Percentiles rank a stretch among this genome's conserved stretches.
Conservation (phyloP, 2,329 filamentous ascomycete genomes). For the Chaetomiaceae sp. region DNA sequence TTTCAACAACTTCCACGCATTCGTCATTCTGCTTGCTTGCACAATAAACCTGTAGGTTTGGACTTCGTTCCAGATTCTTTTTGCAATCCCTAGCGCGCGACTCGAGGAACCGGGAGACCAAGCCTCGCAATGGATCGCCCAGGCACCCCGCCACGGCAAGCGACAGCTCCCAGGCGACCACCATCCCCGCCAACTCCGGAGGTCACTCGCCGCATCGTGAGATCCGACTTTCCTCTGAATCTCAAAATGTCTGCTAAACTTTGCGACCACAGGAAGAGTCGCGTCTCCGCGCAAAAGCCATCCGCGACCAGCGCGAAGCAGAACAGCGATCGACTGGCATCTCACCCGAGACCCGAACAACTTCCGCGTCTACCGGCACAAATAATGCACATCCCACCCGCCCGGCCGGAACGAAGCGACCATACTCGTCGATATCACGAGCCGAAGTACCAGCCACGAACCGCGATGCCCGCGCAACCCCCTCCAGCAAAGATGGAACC, state of each 20-base stretch:
- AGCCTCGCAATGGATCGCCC: slow-evolving; percentile 42
- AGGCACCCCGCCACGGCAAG: slow-evolving; percentile 40
- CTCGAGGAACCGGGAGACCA: neutral
- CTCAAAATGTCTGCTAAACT: neutral
- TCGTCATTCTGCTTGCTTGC: neutral
- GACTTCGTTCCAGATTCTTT: neutral
- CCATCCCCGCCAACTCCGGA: slow-evolving; percentile 51
- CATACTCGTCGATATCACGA: slow-evolving; percentile 59
- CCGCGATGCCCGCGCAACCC: slow-evolving; percentile 60
- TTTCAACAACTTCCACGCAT: neutral
- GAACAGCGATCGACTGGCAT: slow-evolving; percentile 47
- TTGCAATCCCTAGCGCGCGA: neutral
- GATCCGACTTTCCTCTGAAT: slow-evolving; percentile 21
- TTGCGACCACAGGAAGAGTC: slow-evolving; percentile 66
- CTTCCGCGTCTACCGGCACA: slow-evolving; percentile 69
- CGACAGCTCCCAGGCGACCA: slow-evolving; percentile 27
- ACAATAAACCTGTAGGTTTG: neutral
- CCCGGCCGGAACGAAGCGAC: slow-evolving; percentile 62
- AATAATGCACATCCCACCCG: slow-evolving; percentile 55
- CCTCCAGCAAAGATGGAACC: slow-evolving; percentile 34
- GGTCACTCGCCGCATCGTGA: slow-evolving; percentile 51
- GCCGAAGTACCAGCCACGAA: slow-evolving; percentile 51
- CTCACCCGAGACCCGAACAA: slow-evolving; percentile 43
- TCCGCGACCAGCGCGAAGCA: slow-evolving; percentile 68
- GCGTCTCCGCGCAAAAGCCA: slow-evolving; percentile 81